Evolutionary conservation across 768 basidiomycete species (phyloP).

Genomic region (Clathrus columnatus): DNA sequence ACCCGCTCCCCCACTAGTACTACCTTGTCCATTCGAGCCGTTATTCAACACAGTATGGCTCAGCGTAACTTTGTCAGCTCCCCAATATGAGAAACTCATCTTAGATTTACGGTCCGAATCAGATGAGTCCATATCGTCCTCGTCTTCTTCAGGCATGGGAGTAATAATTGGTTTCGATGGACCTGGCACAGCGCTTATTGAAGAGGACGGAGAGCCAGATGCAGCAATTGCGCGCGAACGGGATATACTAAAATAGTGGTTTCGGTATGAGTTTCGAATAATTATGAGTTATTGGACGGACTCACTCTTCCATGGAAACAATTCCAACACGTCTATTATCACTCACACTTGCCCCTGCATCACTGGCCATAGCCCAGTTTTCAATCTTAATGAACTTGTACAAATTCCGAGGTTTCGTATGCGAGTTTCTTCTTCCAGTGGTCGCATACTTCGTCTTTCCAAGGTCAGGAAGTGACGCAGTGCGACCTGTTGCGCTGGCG

Average conservation of each 20-base stretch:
- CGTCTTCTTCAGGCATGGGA: constrained; percentile 30
- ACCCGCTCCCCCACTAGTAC: neutral
- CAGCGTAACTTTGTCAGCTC: constrained; percentile 83
- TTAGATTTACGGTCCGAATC: constrained; percentile 86
- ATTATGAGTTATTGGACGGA: constrained; percentile 9
- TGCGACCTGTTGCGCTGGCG: constrained; percentile 26
- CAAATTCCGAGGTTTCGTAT: constrained; percentile 80
- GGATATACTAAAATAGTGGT: constrained; percentile 24
- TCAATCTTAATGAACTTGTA: constrained; percentile 94
- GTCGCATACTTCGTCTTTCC: constrained; percentile 81
- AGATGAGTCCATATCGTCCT: constrained; percentile 54
- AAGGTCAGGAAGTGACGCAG: constrained; percentile 74
- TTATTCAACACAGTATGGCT: constrained; percentile 65
- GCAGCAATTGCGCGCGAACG: constrained; percentile 52
- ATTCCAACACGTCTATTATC: constrained; percentile 71
- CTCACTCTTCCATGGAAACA: constrained; percentile 88
- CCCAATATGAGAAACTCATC: constrained; percentile 93
- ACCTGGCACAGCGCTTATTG: constrained; percentile 56
- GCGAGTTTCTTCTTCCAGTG: constrained; percentile 63
- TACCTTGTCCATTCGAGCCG: constrained; percentile 13
- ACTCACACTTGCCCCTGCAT: constrained; percentile 29
- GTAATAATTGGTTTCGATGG: constrained; percentile 41
- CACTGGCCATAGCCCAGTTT: constrained; percentile 70
- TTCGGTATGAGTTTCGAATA: constrained; percentile 1
- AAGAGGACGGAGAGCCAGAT: constrained; percentile 37